phyloP scores from a whole-genome alignment of 257 asterid species.

The Solanum corneliomulleri region DNA sequence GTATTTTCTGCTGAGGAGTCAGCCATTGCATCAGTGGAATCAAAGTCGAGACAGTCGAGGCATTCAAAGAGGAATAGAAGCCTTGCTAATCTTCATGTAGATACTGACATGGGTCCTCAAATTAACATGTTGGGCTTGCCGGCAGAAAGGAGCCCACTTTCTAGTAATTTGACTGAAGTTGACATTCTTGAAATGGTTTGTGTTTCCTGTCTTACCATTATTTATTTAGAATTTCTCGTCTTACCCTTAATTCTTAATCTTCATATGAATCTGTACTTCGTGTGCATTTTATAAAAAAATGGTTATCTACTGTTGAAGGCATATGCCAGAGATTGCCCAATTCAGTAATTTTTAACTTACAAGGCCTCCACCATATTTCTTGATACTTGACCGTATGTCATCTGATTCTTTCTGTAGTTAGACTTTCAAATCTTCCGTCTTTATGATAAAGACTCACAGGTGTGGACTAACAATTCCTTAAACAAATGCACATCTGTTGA shows the following conservation, averaged over 20 bases:
- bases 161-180: conserved; percentile 67
- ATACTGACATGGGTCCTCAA: conserved; percentile 18
- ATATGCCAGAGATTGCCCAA: background rate
- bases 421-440: background rate
- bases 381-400: background rate
- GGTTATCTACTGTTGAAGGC: background rate
- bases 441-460: background rate
- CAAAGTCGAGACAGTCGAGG: conserved; percentile 25
- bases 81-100: conserved; percentile 11
- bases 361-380: background rate
- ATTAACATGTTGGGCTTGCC: conserved; percentile 38
- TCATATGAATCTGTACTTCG: background rate
- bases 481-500: background rate
- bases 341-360: background rate
- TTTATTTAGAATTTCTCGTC: background rate
- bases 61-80: conserved; percentile 24
- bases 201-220: conserved; percentile 13
- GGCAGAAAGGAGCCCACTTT: conserved; percentile 38
- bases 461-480: background rate
- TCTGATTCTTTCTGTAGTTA: background rate
- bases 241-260: background rate
- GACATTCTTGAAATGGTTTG: conserved; percentile 82
- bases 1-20: conserved; percentile 15
- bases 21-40: conserved; percentile 14
- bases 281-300: background rate